phyloP scores from a whole-genome alignment of 768 basidiomycete species.

The Leccinum rimulosum region DNA sequence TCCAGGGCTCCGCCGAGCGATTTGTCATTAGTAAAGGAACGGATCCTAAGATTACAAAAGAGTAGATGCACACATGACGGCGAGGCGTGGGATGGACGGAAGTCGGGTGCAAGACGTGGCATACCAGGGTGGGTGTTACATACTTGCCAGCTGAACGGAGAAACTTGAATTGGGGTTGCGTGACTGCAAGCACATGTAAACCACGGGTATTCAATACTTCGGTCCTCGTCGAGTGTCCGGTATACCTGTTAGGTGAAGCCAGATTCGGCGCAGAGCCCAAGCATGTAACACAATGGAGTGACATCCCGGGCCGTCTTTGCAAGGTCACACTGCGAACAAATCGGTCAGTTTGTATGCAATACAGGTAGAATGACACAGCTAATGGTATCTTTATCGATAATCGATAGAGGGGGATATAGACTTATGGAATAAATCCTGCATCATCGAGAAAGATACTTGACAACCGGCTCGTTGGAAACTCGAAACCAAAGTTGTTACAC shows the following conservation, averaged over 20 bases:
- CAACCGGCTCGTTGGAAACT: conserved; percentile 63
- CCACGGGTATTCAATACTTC: conserved; percentile 33
- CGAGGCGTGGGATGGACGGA: conserved; percentile 67
- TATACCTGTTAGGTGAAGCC: conserved; percentile 53
- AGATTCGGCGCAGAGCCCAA: not conserved
- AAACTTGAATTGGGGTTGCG: not conserved
- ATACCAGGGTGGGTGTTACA: conserved; percentile 45
- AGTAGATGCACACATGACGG: conserved; percentile 56
- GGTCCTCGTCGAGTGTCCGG: conserved; percentile 71
- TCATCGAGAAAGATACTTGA: conserved; percentile 41
- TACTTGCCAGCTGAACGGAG: not conserved
- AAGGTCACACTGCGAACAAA: conserved; percentile 46
- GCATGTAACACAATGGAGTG: conserved; percentile 42
- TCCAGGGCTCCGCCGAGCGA: conserved; percentile 58
- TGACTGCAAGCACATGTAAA: conserved; percentile 40
- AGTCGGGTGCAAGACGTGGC: conserved; percentile 77
- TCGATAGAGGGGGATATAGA: conserved; percentile 60
- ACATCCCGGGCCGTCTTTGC: conserved; percentile 50
- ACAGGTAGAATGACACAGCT: no score
- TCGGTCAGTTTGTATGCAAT: conserved; percentile 35
- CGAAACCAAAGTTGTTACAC: conserved; percentile 72
- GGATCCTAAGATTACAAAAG: conserved; percentile 68
- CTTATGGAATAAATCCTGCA: not conserved
- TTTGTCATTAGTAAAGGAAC: conserved; percentile 52
- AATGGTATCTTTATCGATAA: conserved; percentile 32